Evolutionary conservation across 2,329 filamentous ascomycete species (phyloP).

Genomic region (Monosporascus sp.): DNA sequence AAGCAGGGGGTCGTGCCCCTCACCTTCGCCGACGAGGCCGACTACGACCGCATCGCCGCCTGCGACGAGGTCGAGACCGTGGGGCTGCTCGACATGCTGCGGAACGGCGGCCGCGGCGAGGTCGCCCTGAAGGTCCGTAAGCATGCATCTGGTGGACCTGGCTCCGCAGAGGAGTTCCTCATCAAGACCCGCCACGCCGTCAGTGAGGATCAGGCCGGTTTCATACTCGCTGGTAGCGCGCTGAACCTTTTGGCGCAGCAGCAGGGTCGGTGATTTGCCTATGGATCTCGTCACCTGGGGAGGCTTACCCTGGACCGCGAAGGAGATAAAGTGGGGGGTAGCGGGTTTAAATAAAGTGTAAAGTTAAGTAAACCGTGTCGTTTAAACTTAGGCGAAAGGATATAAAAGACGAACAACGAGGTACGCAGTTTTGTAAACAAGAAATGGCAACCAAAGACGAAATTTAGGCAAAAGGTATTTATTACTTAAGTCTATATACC

Average conservation of each 20-base stretch:
- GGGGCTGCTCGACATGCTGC: conserved; percentile 77
- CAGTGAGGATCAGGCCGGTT: conserved; percentile 83
- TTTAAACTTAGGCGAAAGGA: too few species aligned
- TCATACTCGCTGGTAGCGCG: conserved; percentile 89
- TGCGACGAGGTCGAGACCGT: conserved; percentile 80
- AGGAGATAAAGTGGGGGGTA: too few species aligned
- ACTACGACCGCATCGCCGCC: conserved; percentile 79
- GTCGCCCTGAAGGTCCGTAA: conserved; percentile 65
- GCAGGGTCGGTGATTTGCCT: conserved; percentile 4
- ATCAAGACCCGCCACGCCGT: conserved; percentile 84
- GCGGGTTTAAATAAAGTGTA: too few species aligned
- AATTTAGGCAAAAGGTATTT: too few species aligned
- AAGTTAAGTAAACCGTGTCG: too few species aligned
- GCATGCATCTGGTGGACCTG: conserved; percentile 42
- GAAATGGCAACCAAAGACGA: too few species aligned
- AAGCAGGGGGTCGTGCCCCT: conserved; percentile 96
- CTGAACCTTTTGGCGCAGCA: conserved; percentile 78
- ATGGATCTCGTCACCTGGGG: background rate
- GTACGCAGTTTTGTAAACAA: too few species aligned
- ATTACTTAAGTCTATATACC: too few species aligned
- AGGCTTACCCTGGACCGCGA: too few species aligned
- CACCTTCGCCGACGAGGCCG: conserved; percentile 80
- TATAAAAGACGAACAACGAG: too few species aligned
- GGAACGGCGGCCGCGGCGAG: conserved; percentile 69
- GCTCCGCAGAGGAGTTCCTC: conserved; percentile 56